Base-by-base conservation (phyloP, 2,329 filamentous ascomycete genomes). In the Cryphonectria naterciae region DNA sequence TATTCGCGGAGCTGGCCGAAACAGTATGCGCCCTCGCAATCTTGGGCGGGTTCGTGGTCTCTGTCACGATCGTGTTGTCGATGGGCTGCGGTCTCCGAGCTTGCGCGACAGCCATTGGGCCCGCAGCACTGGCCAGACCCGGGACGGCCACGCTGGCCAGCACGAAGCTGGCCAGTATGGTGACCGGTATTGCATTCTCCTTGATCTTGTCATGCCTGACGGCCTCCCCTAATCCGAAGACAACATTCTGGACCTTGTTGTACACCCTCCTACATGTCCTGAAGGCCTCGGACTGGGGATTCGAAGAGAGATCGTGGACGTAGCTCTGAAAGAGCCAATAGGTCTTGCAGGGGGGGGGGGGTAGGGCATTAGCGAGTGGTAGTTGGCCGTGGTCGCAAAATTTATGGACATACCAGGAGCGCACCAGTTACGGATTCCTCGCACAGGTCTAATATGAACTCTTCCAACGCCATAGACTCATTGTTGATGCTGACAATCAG, bases 291-390 rank as follows among this genome's bases (percentile, higher is more conserved):
- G 92, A 91, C 78, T 92, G 91, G 2, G 93, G 93, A 71, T 92
- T 92, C 77, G 87, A 84, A 69, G 92, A 88, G 73, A 96, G 88
- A 79, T 96, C 93, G 84, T 93, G 91, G 41, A 96, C 88, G 78
- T 96, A 95, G 5, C 92, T 95, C 82, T 96, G 93, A 81, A 96
- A 94, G 67, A 96, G 87, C 93, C 93, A 96, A 81, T 96, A 96
- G 49, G 93, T 95, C 93, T 96, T 77, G n/a, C 22, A 10, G 6
- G 6, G 58, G 6, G 58, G 56, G 7, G 2, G 1, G n/a, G 32
- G n/a, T 35, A 60, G 25, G 60, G 25, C 41, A 25, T 71, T 66
- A 71, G 70, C 62, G 22, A 66, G 56, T 32, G 65, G 10, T 10
- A 41, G 13, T 10, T 39, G 32, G 19, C 15, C 22, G 2, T 11